phyloP scores from a whole-genome alignment of 1,284 basidiomycete species.

The Moniliophthora roreri region DNA sequence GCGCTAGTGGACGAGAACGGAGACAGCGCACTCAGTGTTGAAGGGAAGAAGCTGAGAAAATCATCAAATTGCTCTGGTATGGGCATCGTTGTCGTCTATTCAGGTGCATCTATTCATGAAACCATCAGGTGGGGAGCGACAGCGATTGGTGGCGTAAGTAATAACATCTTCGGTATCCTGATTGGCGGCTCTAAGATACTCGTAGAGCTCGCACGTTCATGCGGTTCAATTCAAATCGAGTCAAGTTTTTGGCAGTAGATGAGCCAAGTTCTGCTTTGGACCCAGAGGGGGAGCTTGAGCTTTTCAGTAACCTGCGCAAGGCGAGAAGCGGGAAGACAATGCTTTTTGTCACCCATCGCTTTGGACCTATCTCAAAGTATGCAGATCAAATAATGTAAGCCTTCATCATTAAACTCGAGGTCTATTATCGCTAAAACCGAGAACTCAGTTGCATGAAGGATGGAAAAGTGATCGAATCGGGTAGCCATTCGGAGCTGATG shows the following conservation, averaged over 20 bases:
- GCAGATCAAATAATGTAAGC: slow-evolving; percentile 43
- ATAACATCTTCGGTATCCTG: slow-evolving; percentile 2
- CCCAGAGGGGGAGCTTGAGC: slow-evolving; percentile 32
- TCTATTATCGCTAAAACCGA: not conserved
- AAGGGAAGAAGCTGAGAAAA: slow-evolving; percentile 34
- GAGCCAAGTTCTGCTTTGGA: slow-evolving; percentile 40
- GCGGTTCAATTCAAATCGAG: slow-evolving; percentile 27
- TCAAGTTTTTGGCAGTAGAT: slow-evolving; percentile 38
- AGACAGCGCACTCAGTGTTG: slow-evolving; percentile 32
- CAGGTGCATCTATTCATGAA: not conserved
- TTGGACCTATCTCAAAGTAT: slow-evolving; percentile 31
- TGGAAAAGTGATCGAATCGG: slow-evolving; percentile 50
- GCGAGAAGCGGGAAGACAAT: slow-evolving; percentile 31
- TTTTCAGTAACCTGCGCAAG: slow-evolving; percentile 30
- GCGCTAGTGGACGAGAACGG: slow-evolving; percentile 31
- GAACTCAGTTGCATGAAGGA: slow-evolving; percentile 58
- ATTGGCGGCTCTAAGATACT: not conserved
- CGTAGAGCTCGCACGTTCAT: slow-evolving; percentile 41
- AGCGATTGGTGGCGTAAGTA: slow-evolving; percentile 47
- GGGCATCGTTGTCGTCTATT: slow-evolving; percentile 4
- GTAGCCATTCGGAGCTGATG: slow-evolving; percentile 52
- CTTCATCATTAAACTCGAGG: not conserved
- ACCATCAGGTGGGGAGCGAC: slow-evolving; percentile 38
- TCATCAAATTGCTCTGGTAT: slow-evolving; percentile 31
- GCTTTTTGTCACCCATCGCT: slow-evolving; percentile 39